phyloP scores from a whole-genome alignment of 2,329 filamentous ascomycete genomes.

The Alternaria hordeiaustralica region DNA sequence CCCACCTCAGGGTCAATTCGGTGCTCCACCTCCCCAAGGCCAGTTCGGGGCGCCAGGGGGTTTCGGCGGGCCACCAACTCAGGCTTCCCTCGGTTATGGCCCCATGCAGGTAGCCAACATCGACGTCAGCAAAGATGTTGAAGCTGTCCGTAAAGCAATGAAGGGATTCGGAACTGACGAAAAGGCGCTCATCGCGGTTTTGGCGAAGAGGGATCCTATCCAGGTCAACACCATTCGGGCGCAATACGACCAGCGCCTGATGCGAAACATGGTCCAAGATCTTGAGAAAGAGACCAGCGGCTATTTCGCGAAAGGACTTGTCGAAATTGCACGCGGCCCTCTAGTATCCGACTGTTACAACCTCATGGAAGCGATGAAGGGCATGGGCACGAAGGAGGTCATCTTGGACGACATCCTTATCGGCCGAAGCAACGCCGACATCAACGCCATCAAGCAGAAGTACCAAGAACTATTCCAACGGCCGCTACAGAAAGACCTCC shows the following conservation, averaged over 20 bases:
- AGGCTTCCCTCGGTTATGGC: conserved; percentile 74
- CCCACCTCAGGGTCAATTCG: conserved; percentile 36
- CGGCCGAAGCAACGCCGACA: conserved; percentile 82
- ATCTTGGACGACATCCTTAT: conserved; percentile 87
- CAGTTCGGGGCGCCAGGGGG: conserved; percentile 31
- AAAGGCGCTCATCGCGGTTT: conserved; percentile 71
- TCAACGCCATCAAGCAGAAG: conserved; percentile 81
- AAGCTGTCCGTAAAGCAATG: conserved; percentile 80
- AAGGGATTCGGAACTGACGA: conserved; percentile 94
- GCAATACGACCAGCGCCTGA: conserved; percentile 68
- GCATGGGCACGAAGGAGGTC: conserved; percentile 83
- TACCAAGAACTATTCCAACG: conserved; percentile 73
- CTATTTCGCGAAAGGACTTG: conserved; percentile 75
- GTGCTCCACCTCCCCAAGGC: conserved; percentile 47
- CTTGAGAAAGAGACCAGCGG: conserved; percentile 76
- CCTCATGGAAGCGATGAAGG: conserved; percentile 74
- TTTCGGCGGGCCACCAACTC: conserved; percentile 46
- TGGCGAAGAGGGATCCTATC: conserved; percentile 77
- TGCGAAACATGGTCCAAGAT: conserved; percentile 73
- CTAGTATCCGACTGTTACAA: conserved; percentile 76
- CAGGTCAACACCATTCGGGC: conserved; percentile 70
- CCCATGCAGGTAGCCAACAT: conserved; percentile 65
- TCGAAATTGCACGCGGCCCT: conserved; percentile 79
- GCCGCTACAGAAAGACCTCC: conserved; percentile 74
- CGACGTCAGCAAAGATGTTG: conserved; percentile 72